Base-by-base conservation (phyloP, 208 protist genomes). In the Leishmania tarentolae region DNA sequence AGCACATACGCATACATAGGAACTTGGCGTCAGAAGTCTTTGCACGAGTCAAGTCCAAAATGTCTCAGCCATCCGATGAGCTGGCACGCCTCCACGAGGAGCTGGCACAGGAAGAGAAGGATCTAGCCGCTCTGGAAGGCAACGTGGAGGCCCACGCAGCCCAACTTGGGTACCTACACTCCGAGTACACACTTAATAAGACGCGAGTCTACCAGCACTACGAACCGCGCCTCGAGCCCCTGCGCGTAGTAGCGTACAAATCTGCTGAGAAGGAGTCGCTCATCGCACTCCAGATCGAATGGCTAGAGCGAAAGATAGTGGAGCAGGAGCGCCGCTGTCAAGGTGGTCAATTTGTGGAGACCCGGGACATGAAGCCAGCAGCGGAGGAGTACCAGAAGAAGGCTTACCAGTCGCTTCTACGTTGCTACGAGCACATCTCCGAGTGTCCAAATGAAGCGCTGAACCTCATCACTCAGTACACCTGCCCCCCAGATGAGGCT, bases 171-270 rank as follows among this genome's bases (percentile, higher is more conserved):
- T 89, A 91, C 74, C 84, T 97, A 5, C 86, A 92, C 83, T 85
- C 78, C 4, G 91, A 97, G 86, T 97, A 95, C 87, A 88, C 84
- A 2, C 75, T 78, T 37, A 95, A 97, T 85, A 80, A 94, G 46
- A 73, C 57, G 31, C 85, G 87, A 42, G 65, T 97, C 24, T 74
- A 71, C 53, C 83, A 86, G 46, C 78, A 90, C 86, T 95, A 90
- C 83, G 90, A 94, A 59, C 92, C 90, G 21, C 79, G 84, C n/a
- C 79, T 95, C 35, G 68, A 82, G 31, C 91, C 91, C 0, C 86
- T 91, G 61, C 86, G 82, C 15, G 77, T 59, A 31, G 78, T 92
- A 75, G 86, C 90, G 15, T 90, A 88, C 80, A 81, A 83, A 17
- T 81, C 79, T 5, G 72, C 84, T 19, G 86, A 87, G 65, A 86